Evolutionary conservation across 805 yeast species (phyloP), one percentile per base, ranked within the genome.

Genomic region (Grigorovia yakushimaensis): DNA sequence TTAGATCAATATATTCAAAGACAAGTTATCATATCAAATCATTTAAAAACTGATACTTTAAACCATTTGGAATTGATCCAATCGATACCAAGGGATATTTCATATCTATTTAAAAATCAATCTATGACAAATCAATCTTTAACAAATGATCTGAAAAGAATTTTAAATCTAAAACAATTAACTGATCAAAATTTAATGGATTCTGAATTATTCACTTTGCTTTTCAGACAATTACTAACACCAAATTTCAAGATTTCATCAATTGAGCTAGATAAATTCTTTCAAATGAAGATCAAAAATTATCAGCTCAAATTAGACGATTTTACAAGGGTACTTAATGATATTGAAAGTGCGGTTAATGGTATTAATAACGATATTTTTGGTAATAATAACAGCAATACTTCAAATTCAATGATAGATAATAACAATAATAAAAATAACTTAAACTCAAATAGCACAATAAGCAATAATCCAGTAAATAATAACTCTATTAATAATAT

Each of bases 71-170:
- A 75, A 50, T 69, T 84, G 41, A 77, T 85, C 41, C 77, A 73
- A 36, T 79, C 88, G 46, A 78, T 85, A 46, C 93, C 93, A 5
- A 74, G 82, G 54, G 94, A 85, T 60, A 76, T 82, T 38, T 73
- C 73, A 49, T 85, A 74, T 57, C 64, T 85, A 51, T 77, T 76
- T 47, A 78, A 79, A 53, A 78, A 78, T 51, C 75, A 80, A 51
- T 71, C 78, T 2, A 73, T 82, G 5, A 77, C 86, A 2, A 81
- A 77, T 53, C 88, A 81, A 62, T 84, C 88, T 2, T 58, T 77
- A 45, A 67, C 69, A 15, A 71, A 69, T 49, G 81, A 77, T 56
- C 52, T 73, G 46, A 73, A 72, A 50, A 69, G 70, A 48, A 67
- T 76, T 10, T 70, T 67, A 18, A 65, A 66, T 18, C 68, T 77